phyloP scores from a whole-genome alignment of 331 rosid genomes.

The Saraca asoca region DNA sequence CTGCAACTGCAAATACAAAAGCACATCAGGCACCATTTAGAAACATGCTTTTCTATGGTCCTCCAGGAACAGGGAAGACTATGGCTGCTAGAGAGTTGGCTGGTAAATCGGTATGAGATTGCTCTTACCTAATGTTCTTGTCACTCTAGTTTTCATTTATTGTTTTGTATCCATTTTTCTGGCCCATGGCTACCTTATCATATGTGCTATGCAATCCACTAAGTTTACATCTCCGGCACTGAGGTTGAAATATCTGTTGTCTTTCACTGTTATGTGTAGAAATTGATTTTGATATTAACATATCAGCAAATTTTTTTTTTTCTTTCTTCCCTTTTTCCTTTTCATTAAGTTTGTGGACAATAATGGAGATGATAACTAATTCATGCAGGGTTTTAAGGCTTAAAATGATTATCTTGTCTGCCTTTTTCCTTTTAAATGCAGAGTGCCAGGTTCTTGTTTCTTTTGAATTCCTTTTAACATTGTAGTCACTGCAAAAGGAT shows the following conservation, averaged over 20 bases:
- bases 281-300: neutral
- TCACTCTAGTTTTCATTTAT: conserved; percentile 27
- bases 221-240: neutral
- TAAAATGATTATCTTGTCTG: neutral
- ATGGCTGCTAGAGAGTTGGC: conserved; percentile 99
- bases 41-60: conserved; percentile 97
- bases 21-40: conserved; percentile 96
- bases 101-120: conserved; percentile 75
- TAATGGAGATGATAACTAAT: conserved; percentile 5
- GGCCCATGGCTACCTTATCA: neutral
- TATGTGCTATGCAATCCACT: neutral
- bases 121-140: conserved; percentile 18
- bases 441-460: conserved; percentile 3
- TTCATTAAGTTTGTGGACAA: conserved; percentile 1
- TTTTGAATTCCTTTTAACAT: neutral
- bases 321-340: neutral
- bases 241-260: conserved; percentile 8
- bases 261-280: neutral
- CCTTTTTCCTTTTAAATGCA: neutral
- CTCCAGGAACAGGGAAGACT: conserved; percentile 99
- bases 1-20: conserved; percentile 93
- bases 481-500: neutral
- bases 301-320: conserved; percentile 5
- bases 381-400: neutral
- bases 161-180: conserved; percentile 6